Conservation (phyloP, 148 eudicot genomes). For the Vaccinium darrowii region DNA sequence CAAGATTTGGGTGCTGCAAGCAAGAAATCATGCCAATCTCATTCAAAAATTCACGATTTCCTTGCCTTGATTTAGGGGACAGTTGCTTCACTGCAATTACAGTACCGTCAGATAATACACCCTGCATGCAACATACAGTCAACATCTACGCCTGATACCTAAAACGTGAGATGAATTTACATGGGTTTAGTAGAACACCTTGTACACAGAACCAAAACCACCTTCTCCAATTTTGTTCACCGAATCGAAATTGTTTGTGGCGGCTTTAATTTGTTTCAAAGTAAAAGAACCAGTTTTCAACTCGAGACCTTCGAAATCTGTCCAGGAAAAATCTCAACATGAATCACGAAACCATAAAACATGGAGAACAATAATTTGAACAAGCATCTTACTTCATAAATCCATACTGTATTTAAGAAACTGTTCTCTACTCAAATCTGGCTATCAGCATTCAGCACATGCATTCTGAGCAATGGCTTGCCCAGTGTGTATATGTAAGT, state of each 20-base stretch:
- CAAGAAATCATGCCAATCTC: constrained; percentile 58
- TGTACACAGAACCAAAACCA: constrained; percentile 63
- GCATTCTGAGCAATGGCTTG: constrained; percentile 3
- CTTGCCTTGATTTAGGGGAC: constrained; percentile 47
- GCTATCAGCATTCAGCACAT: background rate
- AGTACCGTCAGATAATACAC: constrained; percentile 41
- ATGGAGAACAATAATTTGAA: background rate
- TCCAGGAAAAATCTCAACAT: background rate
- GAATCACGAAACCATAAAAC: background rate
- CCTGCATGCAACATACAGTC: constrained; percentile 26
- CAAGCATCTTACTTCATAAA: background rate
- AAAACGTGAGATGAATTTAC: background rate
- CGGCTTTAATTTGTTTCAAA: constrained; percentile 41
- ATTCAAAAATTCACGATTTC: constrained; percentile 50
- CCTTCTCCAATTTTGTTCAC: constrained; percentile 61
- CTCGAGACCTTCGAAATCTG: constrained; percentile 45
- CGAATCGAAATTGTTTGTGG: constrained; percentile 45
- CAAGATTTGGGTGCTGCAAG: constrained; percentile 52
- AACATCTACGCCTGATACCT: background rate
- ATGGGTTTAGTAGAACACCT: constrained; percentile 29
- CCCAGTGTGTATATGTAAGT: background rate
- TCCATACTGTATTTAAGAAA: background rate
- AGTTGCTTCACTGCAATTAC: constrained; percentile 50
- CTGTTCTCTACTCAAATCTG: background rate
- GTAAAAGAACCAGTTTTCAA: constrained; percentile 40